phyloP scores from a whole-genome alignment of 768 basidiomycete genomes.

The Termitomyces sp. region DNA sequence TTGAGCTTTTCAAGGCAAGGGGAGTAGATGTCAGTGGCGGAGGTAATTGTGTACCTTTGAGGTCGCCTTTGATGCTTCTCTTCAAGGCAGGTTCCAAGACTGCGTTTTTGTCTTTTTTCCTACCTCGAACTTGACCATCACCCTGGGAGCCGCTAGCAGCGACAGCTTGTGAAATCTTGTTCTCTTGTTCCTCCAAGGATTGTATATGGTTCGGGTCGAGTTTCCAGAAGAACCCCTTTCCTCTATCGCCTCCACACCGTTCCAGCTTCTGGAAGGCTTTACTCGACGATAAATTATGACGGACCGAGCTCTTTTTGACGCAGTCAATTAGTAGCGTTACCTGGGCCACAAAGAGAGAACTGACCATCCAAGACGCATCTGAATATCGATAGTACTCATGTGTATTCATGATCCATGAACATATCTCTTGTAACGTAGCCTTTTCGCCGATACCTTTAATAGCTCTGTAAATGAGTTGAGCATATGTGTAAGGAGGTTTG shows the following conservation, averaged over 20 bases:
- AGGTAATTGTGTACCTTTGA: conserved; percentile 54
- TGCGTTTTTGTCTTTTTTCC: conserved; percentile 59
- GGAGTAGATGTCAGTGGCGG: conserved; percentile 70
- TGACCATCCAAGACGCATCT: conserved; percentile 90
- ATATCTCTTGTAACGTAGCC: conserved; percentile 89
- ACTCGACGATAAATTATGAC: conserved; percentile 92
- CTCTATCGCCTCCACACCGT: conserved; percentile 77
- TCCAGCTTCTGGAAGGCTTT: conserved; percentile 91
- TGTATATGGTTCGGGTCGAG: conserved; percentile 74
- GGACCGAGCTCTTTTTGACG: conserved; percentile 73
- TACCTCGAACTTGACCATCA: conserved; percentile 25
- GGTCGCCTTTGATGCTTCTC: conserved; percentile 64
- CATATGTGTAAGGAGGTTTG: conserved; percentile 89
- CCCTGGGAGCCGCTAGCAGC: conserved; percentile 24
- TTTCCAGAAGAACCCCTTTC: conserved; percentile 94
- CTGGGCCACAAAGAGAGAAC: conserved; percentile 21
- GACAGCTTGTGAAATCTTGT: conserved; percentile 39
- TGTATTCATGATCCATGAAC: conserved; percentile 84
- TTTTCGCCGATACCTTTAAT: conserved; percentile 80
- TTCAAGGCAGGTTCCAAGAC: conserved; percentile 61
- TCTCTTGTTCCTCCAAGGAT: conserved; percentile 68
- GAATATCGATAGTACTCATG: conserved; percentile 90
- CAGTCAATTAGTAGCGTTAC: not conserved
- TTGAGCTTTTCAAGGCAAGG: conserved; percentile 41
- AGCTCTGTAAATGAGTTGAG: conserved; percentile 87